phyloP scores from a whole-genome alignment of 2,329 filamentous ascomycete genomes.

The Akanthomyces dipterigenus region DNA sequence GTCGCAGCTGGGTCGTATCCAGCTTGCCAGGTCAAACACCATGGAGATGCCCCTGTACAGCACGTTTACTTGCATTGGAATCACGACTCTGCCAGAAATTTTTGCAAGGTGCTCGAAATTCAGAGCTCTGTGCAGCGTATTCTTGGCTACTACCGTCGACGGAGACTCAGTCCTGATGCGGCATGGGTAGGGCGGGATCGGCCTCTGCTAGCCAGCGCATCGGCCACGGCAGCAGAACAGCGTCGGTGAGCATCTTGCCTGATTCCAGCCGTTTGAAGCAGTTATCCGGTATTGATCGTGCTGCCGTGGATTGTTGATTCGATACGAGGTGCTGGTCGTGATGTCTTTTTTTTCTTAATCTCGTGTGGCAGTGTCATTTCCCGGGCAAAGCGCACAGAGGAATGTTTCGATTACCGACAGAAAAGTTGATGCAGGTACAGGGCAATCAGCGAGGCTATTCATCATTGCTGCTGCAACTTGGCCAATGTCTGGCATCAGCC shows the following conservation, averaged over 20 bases:
- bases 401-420: not conserved
- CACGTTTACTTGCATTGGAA: too few relatives aligned
- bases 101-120: not conserved
- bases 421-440: not conserved
- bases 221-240: not conserved
- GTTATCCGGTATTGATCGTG: not conserved
- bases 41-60: not conserved
- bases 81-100: not conserved
- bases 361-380: not conserved
- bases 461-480: not conserved
- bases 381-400: not conserved
- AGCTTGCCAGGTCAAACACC: not conserved
- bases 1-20: not conserved
- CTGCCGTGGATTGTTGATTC: not conserved
- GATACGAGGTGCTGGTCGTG: not conserved
- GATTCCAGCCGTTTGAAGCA: not conserved
- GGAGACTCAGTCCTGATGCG: not conserved
- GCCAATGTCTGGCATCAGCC: slow-evolving; percentile 6
- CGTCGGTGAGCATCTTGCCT: not conserved
- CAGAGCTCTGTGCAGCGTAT: not conserved
- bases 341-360: not conserved
- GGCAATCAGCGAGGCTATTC: not conserved
- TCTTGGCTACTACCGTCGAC: not conserved
- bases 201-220: not conserved
- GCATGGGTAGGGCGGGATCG: slow-evolving; percentile 1